phyloP scores from a whole-genome alignment of 148 eudicot genomes.

The Rhododendron ferrugineum region DNA sequence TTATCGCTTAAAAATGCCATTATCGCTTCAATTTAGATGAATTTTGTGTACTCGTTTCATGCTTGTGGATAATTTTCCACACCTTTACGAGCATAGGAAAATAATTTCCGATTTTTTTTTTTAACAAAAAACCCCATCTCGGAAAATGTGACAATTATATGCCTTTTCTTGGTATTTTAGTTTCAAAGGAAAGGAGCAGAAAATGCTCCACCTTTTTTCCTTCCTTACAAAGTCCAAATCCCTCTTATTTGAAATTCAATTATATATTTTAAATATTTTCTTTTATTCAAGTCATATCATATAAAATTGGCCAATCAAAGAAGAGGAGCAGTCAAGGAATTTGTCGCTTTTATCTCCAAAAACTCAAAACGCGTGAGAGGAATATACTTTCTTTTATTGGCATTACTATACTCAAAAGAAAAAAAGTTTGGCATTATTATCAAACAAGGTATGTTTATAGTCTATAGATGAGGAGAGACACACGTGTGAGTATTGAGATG shows the following conservation, averaged over 20 bases:
- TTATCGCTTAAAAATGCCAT: not conserved
- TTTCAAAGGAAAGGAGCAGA: not conserved
- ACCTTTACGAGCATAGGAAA: not conserved
- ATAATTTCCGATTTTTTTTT: not conserved
- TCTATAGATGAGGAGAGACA: not conserved
- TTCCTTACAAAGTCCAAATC: not conserved
- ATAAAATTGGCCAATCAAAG: not conserved
- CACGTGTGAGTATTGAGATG: not conserved
- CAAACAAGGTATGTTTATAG: not conserved
- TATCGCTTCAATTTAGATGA: not conserved
- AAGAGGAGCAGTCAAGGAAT: not conserved
- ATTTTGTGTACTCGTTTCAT: not conserved
- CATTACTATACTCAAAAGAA: not conserved
- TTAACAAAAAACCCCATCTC: not conserved
- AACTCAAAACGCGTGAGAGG: not conserved
- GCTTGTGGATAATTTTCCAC: not conserved
- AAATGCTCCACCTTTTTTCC: not conserved
- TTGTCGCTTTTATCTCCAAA: not conserved
- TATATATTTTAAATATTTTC: too few species aligned
- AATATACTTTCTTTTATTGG: not conserved
- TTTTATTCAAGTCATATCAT: not conserved
- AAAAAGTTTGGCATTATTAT: slow-evolving; percentile 4
- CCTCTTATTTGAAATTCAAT: not conserved
- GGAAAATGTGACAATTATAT: not conserved
- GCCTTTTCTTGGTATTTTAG: not conserved